Conservation (phyloP, 2,329 filamentous ascomycete species). For the Boeremia exigua region DNA sequence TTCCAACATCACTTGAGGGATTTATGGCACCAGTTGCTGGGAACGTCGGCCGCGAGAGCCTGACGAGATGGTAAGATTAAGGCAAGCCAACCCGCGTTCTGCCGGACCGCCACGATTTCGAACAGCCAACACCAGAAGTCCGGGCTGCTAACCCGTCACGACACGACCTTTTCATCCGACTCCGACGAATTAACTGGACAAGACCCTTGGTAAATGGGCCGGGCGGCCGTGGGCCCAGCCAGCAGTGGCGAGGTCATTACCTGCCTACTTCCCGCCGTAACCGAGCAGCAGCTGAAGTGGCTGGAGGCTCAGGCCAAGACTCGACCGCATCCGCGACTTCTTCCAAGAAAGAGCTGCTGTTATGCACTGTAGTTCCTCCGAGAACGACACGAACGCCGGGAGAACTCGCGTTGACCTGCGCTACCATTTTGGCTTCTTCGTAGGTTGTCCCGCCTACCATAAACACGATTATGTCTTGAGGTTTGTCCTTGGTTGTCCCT, state of each 20-base stretch:
- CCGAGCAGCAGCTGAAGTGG: constrained; percentile 63
- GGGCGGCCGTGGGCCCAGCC: background rate
- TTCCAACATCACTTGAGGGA: constrained; percentile 4
- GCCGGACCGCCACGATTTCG: constrained; percentile 6
- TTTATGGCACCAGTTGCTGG: constrained; percentile 14
- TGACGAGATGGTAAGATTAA: constrained; percentile 14
- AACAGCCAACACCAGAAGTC: constrained; percentile 8
- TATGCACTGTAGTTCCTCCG: constrained; percentile 87
- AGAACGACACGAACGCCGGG: constrained; percentile 89
- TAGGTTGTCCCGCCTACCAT: constrained; percentile 94
- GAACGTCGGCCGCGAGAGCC: constrained; percentile 6
- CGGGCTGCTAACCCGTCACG: background rate
- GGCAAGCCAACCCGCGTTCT: constrained; percentile 3
- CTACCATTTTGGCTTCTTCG: constrained; percentile 94
- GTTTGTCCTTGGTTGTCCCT: constrained; percentile 87
- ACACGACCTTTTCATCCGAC: background rate
- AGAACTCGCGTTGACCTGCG: constrained; percentile 89
- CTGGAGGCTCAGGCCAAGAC: constrained; percentile 74
- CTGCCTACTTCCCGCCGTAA: constrained; percentile 67
- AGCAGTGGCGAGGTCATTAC: constrained; percentile 23
- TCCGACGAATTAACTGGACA: background rate
- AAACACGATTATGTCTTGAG: constrained; percentile 94
- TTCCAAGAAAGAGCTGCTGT: constrained; percentile 84
- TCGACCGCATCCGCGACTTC: constrained; percentile 89
- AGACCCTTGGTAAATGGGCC: background rate